Conservation (phyloP, 1,284 basidiomycete genomes). For the Chondrostereum purpureum region DNA sequence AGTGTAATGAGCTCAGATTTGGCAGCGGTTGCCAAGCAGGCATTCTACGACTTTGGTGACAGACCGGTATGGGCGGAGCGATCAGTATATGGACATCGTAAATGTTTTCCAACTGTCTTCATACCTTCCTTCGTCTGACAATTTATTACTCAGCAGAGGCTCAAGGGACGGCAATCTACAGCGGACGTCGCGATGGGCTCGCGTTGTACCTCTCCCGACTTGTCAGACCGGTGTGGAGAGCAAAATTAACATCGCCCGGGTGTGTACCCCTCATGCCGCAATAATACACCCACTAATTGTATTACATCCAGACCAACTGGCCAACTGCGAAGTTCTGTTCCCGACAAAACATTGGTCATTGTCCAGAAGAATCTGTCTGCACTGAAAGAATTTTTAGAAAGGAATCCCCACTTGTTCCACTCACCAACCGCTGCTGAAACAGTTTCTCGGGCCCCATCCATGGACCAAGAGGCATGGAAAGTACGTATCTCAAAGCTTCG, state of each 20-base stretch:
- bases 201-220: slow-evolving; percentile 84
- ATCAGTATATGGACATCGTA: slow-evolving; percentile 55
- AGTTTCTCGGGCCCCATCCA: slow-evolving; percentile 43
- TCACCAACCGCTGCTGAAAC: slow-evolving; percentile 63
- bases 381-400: slow-evolving; percentile 70
- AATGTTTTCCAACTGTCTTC: slow-evolving; percentile 9
- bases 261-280: slow-evolving; percentile 24
- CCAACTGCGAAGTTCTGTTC: slow-evolving; percentile 49
- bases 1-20: slow-evolving; percentile 53
- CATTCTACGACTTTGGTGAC: slow-evolving; percentile 82
- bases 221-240: slow-evolving; percentile 83
- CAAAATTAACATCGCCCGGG: slow-evolving; percentile 63
- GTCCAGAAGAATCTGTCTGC: slow-evolving; percentile 77
- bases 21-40: slow-evolving; percentile 64
- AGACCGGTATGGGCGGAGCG: slow-evolving; percentile 74
- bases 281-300: slow-evolving; percentile 1
- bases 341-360: slow-evolving; percentile 56
- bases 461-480: slow-evolving; percentile 82
- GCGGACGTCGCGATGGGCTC: slow-evolving; percentile 86
- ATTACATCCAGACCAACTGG: slow-evolving; percentile 31
- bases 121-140: slow-evolving; percentile 6
- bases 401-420: slow-evolving; percentile 76
- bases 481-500: slow-evolving; percentile 30
- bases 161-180: slow-evolving; percentile 73
- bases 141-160: slow-evolving; percentile 48